Evolutionary conservation across 2,329 filamentous ascomycete genomes (phyloP), one percentile per base, ranked within the genome.

Genomic region (Fusarium nygamai): DNA sequence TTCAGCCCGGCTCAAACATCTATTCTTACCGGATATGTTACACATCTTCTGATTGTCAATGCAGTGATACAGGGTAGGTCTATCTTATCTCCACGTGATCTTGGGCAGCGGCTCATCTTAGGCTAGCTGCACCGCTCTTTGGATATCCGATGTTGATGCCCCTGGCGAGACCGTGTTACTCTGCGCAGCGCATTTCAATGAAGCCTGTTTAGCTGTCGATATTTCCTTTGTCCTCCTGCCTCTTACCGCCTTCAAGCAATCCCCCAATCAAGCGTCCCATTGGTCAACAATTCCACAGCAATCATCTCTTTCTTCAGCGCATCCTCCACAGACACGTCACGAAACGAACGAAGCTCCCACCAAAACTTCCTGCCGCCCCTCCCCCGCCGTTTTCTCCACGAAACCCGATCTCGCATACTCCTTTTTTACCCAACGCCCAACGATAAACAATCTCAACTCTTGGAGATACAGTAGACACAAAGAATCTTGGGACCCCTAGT

Each of bases 291-390:
- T 43, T 44, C 34, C 39, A 59, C 43, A 34, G 46, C 61, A 71
- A 46, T 46, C 56, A 34, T 51, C 41, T 39, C 27, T 47, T 61
- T 38, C 44, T 69, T 64, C 56, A 69, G 65, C 70, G 56, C 69
- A 69, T 69, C 72, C 68, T 72, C 72, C 64, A 69, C 71, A 61
- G 72, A 74, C 72, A 74, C 72, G 68, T 74, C 72, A 74, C 72
- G 39, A 44, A 69, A 61, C 64, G 71, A 74, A 74, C 64, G 71
- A 74, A 74, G 71, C 72, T 74, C 64, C 66, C 72, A 56, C 67
- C 72, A 74, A 74, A 74, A 72, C 67, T 51, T 71, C 60, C 50
- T 58, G 39, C 65, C 72, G 64, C 71, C 72, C 72, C 72, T 74
- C 72, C 72, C 72, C 72, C 71, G 68, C 72, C 60, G 71, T 59